Evolutionary conservation across 164 flowering plant species (phyloP).

Genomic region (Warburgia ugandensis): DNA sequence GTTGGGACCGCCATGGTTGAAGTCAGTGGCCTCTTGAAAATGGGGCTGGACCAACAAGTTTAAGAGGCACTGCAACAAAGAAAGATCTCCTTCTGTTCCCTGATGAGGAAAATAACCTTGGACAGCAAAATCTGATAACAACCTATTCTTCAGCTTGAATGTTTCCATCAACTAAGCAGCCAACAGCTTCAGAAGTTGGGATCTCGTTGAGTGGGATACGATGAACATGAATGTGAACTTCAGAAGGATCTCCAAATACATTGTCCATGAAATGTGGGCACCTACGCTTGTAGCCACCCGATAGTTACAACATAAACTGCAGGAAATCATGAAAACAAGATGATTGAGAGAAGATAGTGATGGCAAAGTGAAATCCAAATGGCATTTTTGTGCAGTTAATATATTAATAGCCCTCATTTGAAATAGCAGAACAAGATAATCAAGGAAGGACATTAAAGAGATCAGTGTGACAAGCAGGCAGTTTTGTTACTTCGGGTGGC

Average conservation of each 20-base stretch:
- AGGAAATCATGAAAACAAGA: slow-evolving; percentile 6
- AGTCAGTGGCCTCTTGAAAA: too few relatives aligned
- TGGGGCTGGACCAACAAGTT: too few relatives aligned
- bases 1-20: too few relatives aligned
- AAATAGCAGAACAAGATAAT: too few relatives aligned
- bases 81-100: slow-evolving; percentile 53
- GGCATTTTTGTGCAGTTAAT: too few relatives aligned
- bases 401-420: too few relatives aligned
- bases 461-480: too few relatives aligned
- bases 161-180: slow-evolving; percentile 54
- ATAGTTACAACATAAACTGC: slow-evolving; percentile 90
- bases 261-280: slow-evolving; percentile 82
- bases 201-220: slow-evolving; percentile 45
- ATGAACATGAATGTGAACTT: slow-evolving; percentile 73
- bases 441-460: too few relatives aligned
- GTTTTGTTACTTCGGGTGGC: too few relatives aligned
- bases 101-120: slow-evolving; percentile 57
- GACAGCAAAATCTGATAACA: slow-evolving; percentile 54
- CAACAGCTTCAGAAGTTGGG: slow-evolving; percentile 51
- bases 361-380: too few relatives aligned
- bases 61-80: slow-evolving; percentile 43
- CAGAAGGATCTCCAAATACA: slow-evolving; percentile 78
- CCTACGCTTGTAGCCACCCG: slow-evolving; percentile 63
- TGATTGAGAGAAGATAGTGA: too few relatives aligned
- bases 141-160: slow-evolving; percentile 50